A percentile compares a stretch with the other conserved stretches of the same genome.
Evolutionary conservation across 371 early-diverging fungal genomes (phyloP).

Genomic region (Syncephalis fuscata): DNA sequence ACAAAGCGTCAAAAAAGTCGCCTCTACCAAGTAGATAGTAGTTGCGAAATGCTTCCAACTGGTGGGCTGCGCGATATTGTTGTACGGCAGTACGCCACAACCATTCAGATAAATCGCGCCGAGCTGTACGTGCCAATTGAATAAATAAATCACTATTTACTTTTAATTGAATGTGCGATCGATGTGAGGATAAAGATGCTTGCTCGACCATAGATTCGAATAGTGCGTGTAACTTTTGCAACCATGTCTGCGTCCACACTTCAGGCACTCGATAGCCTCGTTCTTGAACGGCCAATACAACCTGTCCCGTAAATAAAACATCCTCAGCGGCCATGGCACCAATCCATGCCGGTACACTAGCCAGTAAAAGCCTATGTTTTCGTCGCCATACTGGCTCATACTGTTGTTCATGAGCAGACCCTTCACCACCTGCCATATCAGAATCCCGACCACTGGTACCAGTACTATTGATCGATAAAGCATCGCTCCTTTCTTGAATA

Average conservation of each 20-base stretch:
- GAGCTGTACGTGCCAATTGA: conserved; percentile 12
- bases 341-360: no score
- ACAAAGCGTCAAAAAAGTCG: conserved; percentile 39
- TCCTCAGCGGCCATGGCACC: no score
- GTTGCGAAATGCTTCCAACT: conserved; percentile 40
- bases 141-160: neutral
- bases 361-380: no score
- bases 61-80: conserved; percentile 29
- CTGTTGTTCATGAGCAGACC: no score
- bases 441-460: no score
- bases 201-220: conserved; percentile 3
- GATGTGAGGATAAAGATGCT: no score
- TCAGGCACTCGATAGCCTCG: no score
- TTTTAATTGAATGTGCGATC: neutral
- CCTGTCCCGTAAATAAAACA: no score
- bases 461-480: no score
- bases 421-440: no score
- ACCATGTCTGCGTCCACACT: no score
- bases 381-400: neutral
- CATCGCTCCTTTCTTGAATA: conserved; percentile 11
- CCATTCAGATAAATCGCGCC: conserved; percentile 39
- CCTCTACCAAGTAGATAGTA: conserved; percentile 51
- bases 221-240: neutral
- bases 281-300: no score
- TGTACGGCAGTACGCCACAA: conserved; percentile 51